Base-by-base conservation (phyloP, 495 filamentous ascomycete genomes). In the Opeltia flavorubescens region DNA sequence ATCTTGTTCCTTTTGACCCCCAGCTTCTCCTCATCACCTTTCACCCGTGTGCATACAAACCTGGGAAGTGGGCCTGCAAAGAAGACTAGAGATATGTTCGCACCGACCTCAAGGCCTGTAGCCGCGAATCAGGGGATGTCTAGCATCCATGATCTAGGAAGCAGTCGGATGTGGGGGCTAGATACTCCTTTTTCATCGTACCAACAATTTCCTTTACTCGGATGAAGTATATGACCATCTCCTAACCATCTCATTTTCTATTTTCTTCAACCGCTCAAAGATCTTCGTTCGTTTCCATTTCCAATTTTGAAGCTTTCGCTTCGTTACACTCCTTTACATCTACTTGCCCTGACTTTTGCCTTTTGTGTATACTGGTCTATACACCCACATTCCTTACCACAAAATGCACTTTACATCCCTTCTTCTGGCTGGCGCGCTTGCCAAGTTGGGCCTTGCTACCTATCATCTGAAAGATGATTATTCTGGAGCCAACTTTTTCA, bases 401-500 rank as follows among this genome's bases (percentile, higher is more conserved):
- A 42, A 0, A 13, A 74, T 75, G 71, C 64, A 49, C 62, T 48
- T 65, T 12, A 17, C 25, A 39, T 65, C 61, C 25, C 66, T 65
- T 2, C 53, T 74, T 49, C 42, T 72, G 57, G 41, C 69, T 59
- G 55, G 59, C 46, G 58, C 71, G 11, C 60, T 70, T 24, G 58
- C 59, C 50, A 54, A 65, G 24, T 50, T 71, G 41, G 56, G 56
- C 48, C 54, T 65, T 44, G 72, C 71, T 48, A 62, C 52, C 36
- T 78, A 76, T 53, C 61, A 60, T 2, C 49, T 78, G 27, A 49
- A 59, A 34, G 71, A 73, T 42, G 65, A 73, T 52, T 74, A 72
- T 46, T 49, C 30, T 30, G 49, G 50, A 21, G 47, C 52, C 28
- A 52, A 62, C 4, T 80, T 79, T 56, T 78, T 78, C 57, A 65